These are phyloP conservation scores for Curvularia spicifera DNA, from an alignment of 2,329 filamentous ascomycete genomes.

Conservation along the genomic window DNA sequence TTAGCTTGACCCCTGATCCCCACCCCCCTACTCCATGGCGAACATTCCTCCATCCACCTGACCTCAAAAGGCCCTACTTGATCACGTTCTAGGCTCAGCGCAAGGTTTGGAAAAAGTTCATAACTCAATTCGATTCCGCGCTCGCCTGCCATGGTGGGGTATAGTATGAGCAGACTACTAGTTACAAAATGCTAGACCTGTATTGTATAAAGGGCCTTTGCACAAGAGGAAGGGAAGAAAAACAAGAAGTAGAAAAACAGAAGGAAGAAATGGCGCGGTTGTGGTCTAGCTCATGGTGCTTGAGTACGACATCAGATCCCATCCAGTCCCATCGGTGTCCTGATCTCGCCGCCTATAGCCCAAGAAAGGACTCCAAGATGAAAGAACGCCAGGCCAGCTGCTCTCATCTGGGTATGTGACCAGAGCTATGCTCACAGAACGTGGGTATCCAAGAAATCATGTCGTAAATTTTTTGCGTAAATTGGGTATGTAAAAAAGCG, in stretches of 20 bases:
- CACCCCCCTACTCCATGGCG: slow-evolving; percentile 6
- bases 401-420: slow-evolving; percentile 30
- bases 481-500: slow-evolving; percentile 17
- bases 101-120: slow-evolving; percentile 5
- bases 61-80: background rate
- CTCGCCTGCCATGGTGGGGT: slow-evolving; percentile 29
- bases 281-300: slow-evolving; percentile 13
- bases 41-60: slow-evolving; percentile 8
- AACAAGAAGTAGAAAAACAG: slow-evolving; percentile 8
- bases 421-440: slow-evolving; percentile 38
- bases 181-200: slow-evolving; percentile 21
- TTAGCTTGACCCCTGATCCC: slow-evolving; percentile 18
- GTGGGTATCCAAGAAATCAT: slow-evolving; percentile 33
- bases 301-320: slow-evolving; percentile 12
- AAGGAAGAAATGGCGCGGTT: slow-evolving; percentile 11
- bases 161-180: slow-evolving; percentile 25
- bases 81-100: background rate
- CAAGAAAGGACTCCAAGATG: slow-evolving; percentile 21
- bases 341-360: slow-evolving; percentile 14
- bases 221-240: slow-evolving; percentile 6
- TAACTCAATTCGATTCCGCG: slow-evolving; percentile 22
- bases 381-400: slow-evolving; percentile 34
- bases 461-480: slow-evolving; percentile 28
- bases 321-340: slow-evolving; percentile 7
- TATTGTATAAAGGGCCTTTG: slow-evolving; percentile 27